phyloP scores from a whole-genome alignment of 345 rosid species.

The Anacardium occidentale region DNA sequence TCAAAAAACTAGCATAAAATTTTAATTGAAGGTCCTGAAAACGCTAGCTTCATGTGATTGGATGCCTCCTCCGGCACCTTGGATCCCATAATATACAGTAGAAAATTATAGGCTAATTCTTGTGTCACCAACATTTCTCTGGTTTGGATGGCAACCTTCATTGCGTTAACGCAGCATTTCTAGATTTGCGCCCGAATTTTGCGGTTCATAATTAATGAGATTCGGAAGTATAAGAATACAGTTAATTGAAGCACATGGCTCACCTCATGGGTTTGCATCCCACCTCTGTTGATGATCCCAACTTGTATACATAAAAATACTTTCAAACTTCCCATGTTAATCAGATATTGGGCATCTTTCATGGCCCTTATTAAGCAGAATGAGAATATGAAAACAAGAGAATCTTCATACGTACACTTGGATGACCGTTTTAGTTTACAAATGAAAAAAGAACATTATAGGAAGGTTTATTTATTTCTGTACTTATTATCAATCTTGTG shows the following conservation, averaged over 20 bases:
- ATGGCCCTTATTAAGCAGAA: slow-evolving; percentile 7
- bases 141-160: background rate
- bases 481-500: slow-evolving; percentile 6
- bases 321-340: no score
- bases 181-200: background rate
- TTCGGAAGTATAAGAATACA: no score
- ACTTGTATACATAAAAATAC: no score
- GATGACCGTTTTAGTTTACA: background rate
- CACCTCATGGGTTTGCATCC: no score
- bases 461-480: background rate
- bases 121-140: background rate
- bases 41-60: background rate
- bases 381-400: background rate
- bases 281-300: no score
- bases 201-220: no score
- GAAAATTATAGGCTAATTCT: no score
- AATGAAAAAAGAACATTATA: background rate
- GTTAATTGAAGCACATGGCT: no score
- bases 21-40: background rate
- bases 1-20: no score
- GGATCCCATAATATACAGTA: background rate
- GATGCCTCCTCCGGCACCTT: background rate
- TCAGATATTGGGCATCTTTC: background rate
- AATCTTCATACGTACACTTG: slow-evolving; percentile 11
- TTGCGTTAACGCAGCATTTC: background rate